Evolutionary conservation across 306 rosid species (phyloP).

Genomic region (Cucumis hystrix): DNA sequence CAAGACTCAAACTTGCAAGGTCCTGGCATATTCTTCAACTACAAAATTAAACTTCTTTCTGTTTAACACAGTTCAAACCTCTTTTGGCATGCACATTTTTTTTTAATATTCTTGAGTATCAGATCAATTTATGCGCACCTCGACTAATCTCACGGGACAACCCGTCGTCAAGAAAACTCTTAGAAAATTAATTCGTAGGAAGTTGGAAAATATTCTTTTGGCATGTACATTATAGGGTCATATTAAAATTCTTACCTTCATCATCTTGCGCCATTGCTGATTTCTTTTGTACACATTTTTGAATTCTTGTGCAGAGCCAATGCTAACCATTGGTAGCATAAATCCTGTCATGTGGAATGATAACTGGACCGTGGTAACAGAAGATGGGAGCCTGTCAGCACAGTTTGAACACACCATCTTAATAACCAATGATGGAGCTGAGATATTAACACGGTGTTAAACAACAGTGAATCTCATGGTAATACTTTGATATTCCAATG

Average conservation of each 20-base stretch:
- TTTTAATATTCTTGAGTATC: not conserved
- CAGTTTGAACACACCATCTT: constrained; percentile 93
- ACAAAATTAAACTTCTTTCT: not conserved
- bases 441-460: constrained; percentile 64
- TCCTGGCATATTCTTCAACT: not conserved
- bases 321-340: constrained; percentile 81
- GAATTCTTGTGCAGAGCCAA: constrained; percentile 45
- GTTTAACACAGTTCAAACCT: not conserved
- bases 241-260: not conserved
- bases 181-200: too few species aligned
- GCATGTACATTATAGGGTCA: not conserved
- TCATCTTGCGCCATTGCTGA: not conserved
- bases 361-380: constrained; percentile 85
- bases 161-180: too few species aligned
- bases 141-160: too few species aligned
- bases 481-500: not conserved
- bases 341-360: constrained; percentile 84
- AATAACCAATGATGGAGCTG: constrained; percentile 67
- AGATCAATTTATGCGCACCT: too few species aligned
- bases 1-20: not conserved
- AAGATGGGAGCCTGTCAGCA: constrained; percentile 83
- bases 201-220: not conserved
- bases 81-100: not conserved
- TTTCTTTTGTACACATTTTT: not conserved
- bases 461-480: not conserved